Evolutionary conservation across 805 yeast genomes (phyloP).

Genomic region (Ogataea allantospora): DNA sequence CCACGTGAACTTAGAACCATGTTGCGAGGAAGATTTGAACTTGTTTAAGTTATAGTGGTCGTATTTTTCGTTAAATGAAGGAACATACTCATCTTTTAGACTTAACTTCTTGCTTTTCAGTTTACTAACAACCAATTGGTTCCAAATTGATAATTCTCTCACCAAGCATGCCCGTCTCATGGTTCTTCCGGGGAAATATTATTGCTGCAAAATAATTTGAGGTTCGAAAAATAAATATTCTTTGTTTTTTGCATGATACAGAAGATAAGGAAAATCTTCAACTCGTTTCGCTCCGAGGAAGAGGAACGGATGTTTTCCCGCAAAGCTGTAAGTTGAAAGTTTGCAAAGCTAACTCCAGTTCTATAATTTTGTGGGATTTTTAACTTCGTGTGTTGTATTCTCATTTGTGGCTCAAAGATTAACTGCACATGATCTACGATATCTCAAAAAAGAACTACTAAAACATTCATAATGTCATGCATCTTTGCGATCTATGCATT

Average conservation of each 20-base stretch:
- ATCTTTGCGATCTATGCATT: slow-evolving; percentile 11
- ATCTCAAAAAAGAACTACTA: slow-evolving; percentile 4
- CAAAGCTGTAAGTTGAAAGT: slow-evolving; percentile 49
- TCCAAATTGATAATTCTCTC: slow-evolving; percentile 38
- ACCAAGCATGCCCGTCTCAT: slow-evolving; percentile 30
- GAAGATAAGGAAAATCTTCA: slow-evolving; percentile 73
- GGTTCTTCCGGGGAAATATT: background rate
- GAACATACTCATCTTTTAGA: no score
- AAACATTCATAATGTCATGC: slow-evolving; percentile 7
- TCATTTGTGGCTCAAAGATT: slow-evolving; percentile 70
- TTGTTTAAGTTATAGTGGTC: slow-evolving; percentile 4
- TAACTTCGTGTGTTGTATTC: slow-evolving; percentile 78
- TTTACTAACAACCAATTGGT: slow-evolving; percentile 24
- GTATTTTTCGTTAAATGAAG: background rate
- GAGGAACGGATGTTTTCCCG: slow-evolving; percentile 78
- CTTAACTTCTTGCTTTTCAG: background rate
- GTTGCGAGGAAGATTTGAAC: background rate
- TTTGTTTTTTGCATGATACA: no score
- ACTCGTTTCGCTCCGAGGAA: slow-evolving; percentile 81
- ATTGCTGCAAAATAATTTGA: background rate
- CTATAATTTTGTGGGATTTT: slow-evolving; percentile 73
- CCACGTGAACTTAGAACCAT: background rate
- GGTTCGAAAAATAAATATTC: no score
- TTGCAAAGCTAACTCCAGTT: slow-evolving; percentile 35
- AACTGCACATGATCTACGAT: slow-evolving; percentile 6